phyloP scores from a whole-genome alignment of 768 basidiomycete species.

The Xanthoconium purpureum region DNA sequence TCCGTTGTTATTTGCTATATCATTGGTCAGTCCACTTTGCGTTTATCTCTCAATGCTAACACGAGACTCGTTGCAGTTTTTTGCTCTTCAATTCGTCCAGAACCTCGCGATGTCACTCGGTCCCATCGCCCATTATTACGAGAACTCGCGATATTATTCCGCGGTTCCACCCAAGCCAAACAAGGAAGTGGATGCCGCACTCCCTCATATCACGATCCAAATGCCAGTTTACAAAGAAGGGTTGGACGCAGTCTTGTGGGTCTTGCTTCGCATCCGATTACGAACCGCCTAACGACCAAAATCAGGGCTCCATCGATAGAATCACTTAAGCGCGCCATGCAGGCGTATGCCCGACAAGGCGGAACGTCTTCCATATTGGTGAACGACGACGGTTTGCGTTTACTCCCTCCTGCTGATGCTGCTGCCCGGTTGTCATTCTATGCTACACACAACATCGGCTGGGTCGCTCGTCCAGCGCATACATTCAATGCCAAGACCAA shows the following conservation, averaged over 20 bases:
- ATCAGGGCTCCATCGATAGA: conserved; percentile 45
- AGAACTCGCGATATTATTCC: conserved; percentile 56
- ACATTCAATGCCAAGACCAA: conserved; percentile 39
- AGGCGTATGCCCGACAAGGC: conserved; percentile 64
- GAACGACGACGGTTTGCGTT: conserved; percentile 61
- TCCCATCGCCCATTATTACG: conserved; percentile 48
- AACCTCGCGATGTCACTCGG: conserved; percentile 43
- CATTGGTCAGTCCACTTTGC: conserved; percentile 35
- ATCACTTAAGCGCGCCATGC: conserved; percentile 58
- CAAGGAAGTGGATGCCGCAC: conserved; percentile 41
- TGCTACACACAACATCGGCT: conserved; percentile 55
- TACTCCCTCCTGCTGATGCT: conserved; percentile 45
- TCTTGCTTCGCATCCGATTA: conserved; percentile 10
- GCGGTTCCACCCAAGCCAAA: conserved; percentile 42
- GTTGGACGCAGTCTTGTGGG: conserved; percentile 49
- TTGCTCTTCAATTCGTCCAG: conserved; percentile 40
- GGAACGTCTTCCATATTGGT: conserved; percentile 56
- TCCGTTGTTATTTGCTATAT: conserved; percentile 45
- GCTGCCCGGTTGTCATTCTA: conserved; percentile 51
- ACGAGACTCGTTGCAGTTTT: conserved; percentile 30
- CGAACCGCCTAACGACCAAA: background rate
- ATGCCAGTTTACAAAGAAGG: conserved; percentile 60
- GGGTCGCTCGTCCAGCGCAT: conserved; percentile 58
- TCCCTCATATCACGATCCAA: conserved; percentile 52
- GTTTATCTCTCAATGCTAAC: background rate